These are phyloP conservation scores for Aureobasidium namibiae DNA, from an alignment of 2,329 filamentous ascomycete genomes.

Conservation along the genomic window DNA sequence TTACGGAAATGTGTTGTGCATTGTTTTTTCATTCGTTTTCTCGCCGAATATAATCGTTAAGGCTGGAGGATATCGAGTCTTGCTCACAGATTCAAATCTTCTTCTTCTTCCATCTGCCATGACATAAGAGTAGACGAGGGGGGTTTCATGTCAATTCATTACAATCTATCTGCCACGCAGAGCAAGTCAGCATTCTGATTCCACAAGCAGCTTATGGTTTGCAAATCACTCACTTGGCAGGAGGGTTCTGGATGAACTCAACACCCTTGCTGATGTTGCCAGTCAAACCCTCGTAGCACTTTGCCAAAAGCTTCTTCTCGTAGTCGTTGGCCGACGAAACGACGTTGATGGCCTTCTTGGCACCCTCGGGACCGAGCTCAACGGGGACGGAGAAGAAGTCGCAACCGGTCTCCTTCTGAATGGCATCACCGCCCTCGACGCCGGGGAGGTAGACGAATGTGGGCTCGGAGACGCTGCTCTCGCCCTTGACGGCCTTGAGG, in stretches of 20 bases:
- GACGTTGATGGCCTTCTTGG: constrained; percentile 75
- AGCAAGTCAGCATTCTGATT: too few species aligned
- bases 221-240: constrained; percentile 86
- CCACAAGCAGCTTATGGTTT: too few species aligned
- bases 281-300: constrained; percentile 68
- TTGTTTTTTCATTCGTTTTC: too few species aligned
- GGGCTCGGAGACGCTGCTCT: constrained; percentile 89
- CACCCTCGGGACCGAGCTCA: constrained; percentile 81
- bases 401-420: constrained; percentile 70
- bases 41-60: too few species aligned
- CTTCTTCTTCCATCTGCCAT: too few species aligned
- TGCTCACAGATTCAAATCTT: too few species aligned
- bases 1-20: too few species aligned
- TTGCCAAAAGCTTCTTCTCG: constrained; percentile 80
- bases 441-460: constrained; percentile 93
- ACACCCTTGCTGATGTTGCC: constrained; percentile 93
- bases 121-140: too few species aligned
- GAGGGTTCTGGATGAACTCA: constrained; percentile 77
- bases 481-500: constrained; percentile 77
- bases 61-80: too few species aligned
- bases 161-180: constrained; percentile 6
- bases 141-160: constrained; percentile 2
- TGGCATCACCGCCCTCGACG: constrained; percentile 75
- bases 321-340: constrained; percentile 69
- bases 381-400: constrained; percentile 97